Evolutionary conservation across 2,329 filamentous ascomycete genomes (phyloP).

Genomic region (Ophiosphaerella korrae): DNA sequence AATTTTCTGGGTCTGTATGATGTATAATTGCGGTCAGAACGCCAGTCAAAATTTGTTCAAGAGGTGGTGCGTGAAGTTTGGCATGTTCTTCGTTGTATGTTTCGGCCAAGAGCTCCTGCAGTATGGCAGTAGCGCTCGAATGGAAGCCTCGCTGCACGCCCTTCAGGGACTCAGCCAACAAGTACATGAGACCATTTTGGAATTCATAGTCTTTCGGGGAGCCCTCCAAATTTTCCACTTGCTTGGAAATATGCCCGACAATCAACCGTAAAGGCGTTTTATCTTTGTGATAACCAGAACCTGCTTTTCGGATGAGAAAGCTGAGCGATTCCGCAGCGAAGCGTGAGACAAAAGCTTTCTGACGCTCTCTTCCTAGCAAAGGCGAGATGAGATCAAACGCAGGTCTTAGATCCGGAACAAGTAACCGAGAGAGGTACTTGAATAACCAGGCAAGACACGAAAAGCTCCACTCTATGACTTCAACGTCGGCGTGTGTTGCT

Average conservation of each 20-base stretch:
- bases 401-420: slow-evolving; percentile 84
- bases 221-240: slow-evolving; percentile 63
- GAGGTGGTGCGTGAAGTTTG: slow-evolving; percentile 54
- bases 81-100: slow-evolving; percentile 29
- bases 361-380: slow-evolving; percentile 79
- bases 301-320: slow-evolving; percentile 89
- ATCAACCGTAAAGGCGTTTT: slow-evolving; percentile 69
- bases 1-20: slow-evolving; percentile 75
- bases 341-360: slow-evolving; percentile 84
- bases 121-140: slow-evolving; percentile 60
- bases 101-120: slow-evolving; percentile 56
- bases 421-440: slow-evolving; percentile 89
- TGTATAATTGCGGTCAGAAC: slow-evolving; percentile 83
- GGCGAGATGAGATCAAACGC: slow-evolving; percentile 83
- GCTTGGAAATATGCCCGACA: slow-evolving; percentile 72
- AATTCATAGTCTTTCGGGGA: slow-evolving; percentile 70
- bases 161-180: slow-evolving; percentile 82
- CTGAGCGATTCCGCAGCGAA: slow-evolving; percentile 96
- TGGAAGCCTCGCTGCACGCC: slow-evolving; percentile 64
- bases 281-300: slow-evolving; percentile 75
- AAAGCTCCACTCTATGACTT: slow-evolving; percentile 98
- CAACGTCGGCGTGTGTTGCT: slow-evolving; percentile 74
- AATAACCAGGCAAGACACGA: slow-evolving; percentile 92
- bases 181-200: slow-evolving; percentile 85
- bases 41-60: slow-evolving; percentile 70